A percentile compares a stretch with the other conserved stretches of the same genome.
Evolutionary conservation across 768 basidiomycete species (phyloP).

Genomic region (Kwoniella dejecticola): DNA sequence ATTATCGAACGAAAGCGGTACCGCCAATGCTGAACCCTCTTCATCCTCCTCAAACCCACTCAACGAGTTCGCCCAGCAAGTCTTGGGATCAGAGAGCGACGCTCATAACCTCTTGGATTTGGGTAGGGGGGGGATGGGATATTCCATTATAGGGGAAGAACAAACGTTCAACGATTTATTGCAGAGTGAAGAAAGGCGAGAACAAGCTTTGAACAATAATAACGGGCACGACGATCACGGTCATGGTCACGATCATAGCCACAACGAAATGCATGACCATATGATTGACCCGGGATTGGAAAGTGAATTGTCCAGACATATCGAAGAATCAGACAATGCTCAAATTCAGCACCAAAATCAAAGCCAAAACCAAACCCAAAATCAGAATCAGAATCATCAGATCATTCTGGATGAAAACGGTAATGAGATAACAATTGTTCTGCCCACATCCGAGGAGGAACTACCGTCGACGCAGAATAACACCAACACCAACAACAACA

Average conservation of each 20-base stretch:
- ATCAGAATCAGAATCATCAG: constrained; percentile 1
- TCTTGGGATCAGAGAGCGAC: constrained; percentile 21
- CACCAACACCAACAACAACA: neutral
- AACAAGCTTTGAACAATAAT: neutral
- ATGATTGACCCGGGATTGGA: constrained; percentile 18
- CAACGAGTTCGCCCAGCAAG: constrained; percentile 39
- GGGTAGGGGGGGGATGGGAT: constrained; percentile 9
- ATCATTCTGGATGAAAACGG: constrained; percentile 7
- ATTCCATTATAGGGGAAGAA: constrained; percentile 16
- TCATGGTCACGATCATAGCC: constrained; percentile 1
- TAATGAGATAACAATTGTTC: neutral
- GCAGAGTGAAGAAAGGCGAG: constrained; percentile 22
- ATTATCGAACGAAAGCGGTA: neutral
- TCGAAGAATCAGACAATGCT: neutral
- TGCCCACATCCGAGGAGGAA: neutral
- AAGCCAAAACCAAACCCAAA: neutral
- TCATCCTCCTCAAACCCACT: constrained; percentile 24
- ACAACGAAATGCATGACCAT: constrained; percentile 7
- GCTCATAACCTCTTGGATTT: constrained; percentile 27
- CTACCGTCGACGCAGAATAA: constrained; percentile 1
- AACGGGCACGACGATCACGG: constrained; percentile 1
- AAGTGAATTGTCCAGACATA: neutral
- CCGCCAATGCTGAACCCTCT: constrained; percentile 7
- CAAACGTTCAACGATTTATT: constrained; percentile 28
- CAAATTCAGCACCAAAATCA: neutral